Evolutionary conservation across 2,329 filamentous ascomycete species (phyloP), one percentile per base, ranked within the genome.

Genomic region (Bipolaris victoriae): DNA sequence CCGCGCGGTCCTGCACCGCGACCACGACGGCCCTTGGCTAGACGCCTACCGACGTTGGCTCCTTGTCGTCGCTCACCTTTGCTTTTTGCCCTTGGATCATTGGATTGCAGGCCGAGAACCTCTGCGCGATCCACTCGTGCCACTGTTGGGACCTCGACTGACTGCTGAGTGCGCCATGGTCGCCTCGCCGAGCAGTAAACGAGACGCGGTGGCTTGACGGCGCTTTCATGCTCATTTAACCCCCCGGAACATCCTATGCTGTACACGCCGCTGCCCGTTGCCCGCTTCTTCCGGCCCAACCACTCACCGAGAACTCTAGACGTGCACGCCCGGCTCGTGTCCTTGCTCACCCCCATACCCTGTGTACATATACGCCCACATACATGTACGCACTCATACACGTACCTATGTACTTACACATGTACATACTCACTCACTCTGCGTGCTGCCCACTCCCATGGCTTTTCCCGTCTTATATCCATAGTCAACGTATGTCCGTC

Each of bases 1-100:
- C 53, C 53, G 53, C 53, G 53, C 53, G 53, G 53, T 52, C 53
- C 20, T 41, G 46, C 52, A 37, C 46, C 35, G 29, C 35, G 50
- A 35, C 18, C 49, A 48, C 49, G 43, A 49, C 49, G 29, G 24
- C 26, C 26, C 9, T 29, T 29, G 26, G 26, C 26, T 29, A 9
- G 26, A 29, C 33, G 29, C 43, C 26, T 39, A 44, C 54, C 37
- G 54, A 53, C 54, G 49, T 43, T 43, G 48, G 48, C 40, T 16
- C 33, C 31, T 22, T 36, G 11, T 37, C 37, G 35, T 10, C 26
- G 26, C 26, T 29, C 26, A 29, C 9, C 43, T 13, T 48, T 53
- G 54, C 49, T 57, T 57, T 50, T 57, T 36, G 6, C 44, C 49
- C 36, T 33, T 49, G 49, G 20, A 31, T 31, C 18, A 11, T 29